Base-by-base conservation (phyloP, 495 filamentous ascomycete genomes). In the Aspergillus hancockii region DNA sequence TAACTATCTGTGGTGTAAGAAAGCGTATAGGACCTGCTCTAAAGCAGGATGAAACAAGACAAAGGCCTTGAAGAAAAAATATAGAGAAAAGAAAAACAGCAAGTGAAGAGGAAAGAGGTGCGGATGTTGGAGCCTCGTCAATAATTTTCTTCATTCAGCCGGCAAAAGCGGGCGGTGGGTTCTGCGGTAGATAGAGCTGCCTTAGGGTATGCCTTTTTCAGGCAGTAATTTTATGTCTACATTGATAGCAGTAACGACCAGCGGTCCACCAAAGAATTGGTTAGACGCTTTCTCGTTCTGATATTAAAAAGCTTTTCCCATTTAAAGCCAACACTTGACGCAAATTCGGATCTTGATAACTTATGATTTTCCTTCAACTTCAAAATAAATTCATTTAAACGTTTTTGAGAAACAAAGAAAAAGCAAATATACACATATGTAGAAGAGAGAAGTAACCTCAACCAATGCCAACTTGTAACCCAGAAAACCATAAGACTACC, bases 101-200 rank as follows among this genome's bases (percentile, higher is more conserved):
- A 41, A 32, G 41, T 19, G 43, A 54, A 43, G 52, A 40, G 21
- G 28, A 55, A 53, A 30, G 13, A 19, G 10, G 28, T 51, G 43
- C 34, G 25, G 58, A 21, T 51, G 36, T 50, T 30, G 54, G 22
- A 34, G 58, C 43, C 19, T 47, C 45, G 54, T 50, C 62, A 66
- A 68, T 70, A 70, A 64, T 69, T 69, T 70, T 69, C 57, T 67
- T 57, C 58, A 53, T 51, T 28, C 28, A 30, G 25, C 41, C 58
- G 64, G 67, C 67, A 70, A 60, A 67, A 56, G 6, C 23, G 30
- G 58, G 67, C 67, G 67, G 67, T 64, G 58, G 36, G 38, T 14
- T 41, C 22, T 52, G 67, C 67, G 67, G 67, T 67, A 34, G 49
- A 25, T n/a, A 41, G 14, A 18, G 36, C 32, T 58, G 49, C 52